phyloP scores from a whole-genome alignment of 2,329 filamentous ascomycete genomes.

The Botrytis paeoniae region DNA sequence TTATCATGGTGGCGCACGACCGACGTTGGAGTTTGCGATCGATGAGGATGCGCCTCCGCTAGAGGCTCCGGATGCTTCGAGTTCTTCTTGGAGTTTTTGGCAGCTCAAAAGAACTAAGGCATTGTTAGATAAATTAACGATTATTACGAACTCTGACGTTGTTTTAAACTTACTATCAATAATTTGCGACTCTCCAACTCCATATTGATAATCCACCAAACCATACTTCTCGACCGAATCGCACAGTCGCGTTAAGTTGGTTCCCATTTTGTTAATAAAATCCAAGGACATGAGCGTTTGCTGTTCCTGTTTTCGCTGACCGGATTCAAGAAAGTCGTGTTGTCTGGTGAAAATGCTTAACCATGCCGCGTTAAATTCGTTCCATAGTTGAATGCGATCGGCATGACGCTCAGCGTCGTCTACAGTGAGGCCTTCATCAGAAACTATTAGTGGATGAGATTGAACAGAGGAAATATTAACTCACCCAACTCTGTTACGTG shows the following conservation, averaged over 20 bases:
- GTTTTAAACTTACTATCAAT: constrained; percentile 41
- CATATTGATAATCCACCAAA: constrained; percentile 96
- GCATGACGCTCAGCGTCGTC: constrained; percentile 75
- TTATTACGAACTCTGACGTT: not conserved
- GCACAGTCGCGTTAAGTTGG: constrained; percentile 77
- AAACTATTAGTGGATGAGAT: constrained; percentile 35
- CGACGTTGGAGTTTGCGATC: constrained; percentile 20
- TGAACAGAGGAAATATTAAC: constrained; percentile 39
- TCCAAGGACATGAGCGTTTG: constrained; percentile 66
- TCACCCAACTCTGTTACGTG: constrained; percentile 65
- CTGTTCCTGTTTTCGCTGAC: constrained; percentile 37
- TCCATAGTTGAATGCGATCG: constrained; percentile 82
- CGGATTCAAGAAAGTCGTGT: constrained; percentile 62
- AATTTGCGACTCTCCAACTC: constrained; percentile 93
- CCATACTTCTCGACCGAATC: constrained; percentile 86
- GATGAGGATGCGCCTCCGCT: constrained; percentile 16
- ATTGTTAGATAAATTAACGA: not conserved
- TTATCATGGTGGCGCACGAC: constrained; percentile 33
- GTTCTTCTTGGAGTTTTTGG: constrained; percentile 50
- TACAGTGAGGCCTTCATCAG: constrained; percentile 69
- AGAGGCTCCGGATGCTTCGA: constrained; percentile 28
- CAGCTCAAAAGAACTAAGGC: constrained; percentile 50
- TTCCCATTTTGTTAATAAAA: constrained; percentile 73
- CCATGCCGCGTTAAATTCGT: constrained; percentile 93
- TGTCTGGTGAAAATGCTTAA: constrained; percentile 79